Conservation (phyloP, 2,329 filamentous ascomycete species). For the Penicillium expansum region DNA sequence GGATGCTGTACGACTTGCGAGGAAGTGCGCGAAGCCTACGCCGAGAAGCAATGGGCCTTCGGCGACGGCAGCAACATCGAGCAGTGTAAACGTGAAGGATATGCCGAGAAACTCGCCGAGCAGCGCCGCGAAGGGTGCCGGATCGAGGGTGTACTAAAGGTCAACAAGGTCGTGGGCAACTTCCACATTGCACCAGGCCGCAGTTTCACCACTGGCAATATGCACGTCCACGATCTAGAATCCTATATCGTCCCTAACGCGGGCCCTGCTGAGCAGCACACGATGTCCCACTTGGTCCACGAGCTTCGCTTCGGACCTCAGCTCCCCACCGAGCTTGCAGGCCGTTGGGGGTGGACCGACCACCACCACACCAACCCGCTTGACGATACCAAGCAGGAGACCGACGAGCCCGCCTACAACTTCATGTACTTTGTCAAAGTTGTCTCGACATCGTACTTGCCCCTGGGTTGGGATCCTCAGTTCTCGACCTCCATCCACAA, state of each 20-base stretch:
- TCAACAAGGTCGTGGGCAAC: slow-evolving; percentile 98
- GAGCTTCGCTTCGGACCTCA: slow-evolving; percentile 89
- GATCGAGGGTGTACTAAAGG: slow-evolving; percentile 84
- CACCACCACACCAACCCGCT: slow-evolving; percentile 85
- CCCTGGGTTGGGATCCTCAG: slow-evolving; percentile 78
- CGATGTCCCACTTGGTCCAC: slow-evolving; percentile 87
- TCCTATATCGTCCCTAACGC: slow-evolving; percentile 74
- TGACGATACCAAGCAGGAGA: slow-evolving; percentile 73
- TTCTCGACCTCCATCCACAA: slow-evolving; percentile 40
- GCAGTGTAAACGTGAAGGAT: slow-evolving; percentile 93
- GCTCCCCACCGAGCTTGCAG: slow-evolving; percentile 68
- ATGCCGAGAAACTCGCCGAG: slow-evolving; percentile 79
- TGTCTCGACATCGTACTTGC: slow-evolving; percentile 90
- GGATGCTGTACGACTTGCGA: slow-evolving; percentile 97
- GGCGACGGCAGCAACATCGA: slow-evolving; percentile 88
- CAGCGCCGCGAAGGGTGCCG: slow-evolving; percentile 92
- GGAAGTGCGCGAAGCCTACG: slow-evolving; percentile 94
- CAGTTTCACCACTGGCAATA: slow-evolving; percentile 92
- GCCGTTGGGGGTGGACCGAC: slow-evolving; percentile 71
- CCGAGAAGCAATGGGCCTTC: slow-evolving; percentile 86
- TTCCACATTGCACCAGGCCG: slow-evolving; percentile 97
- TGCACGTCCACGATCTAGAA: slow-evolving; percentile 96
- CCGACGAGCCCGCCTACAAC: slow-evolving; percentile 81
- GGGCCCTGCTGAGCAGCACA: slow-evolving; percentile 67
- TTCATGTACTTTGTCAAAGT: slow-evolving; percentile 99